Evolutionary conservation across 148 eudicot genomes (phyloP).

Genomic region (Bassia scoparia): DNA sequence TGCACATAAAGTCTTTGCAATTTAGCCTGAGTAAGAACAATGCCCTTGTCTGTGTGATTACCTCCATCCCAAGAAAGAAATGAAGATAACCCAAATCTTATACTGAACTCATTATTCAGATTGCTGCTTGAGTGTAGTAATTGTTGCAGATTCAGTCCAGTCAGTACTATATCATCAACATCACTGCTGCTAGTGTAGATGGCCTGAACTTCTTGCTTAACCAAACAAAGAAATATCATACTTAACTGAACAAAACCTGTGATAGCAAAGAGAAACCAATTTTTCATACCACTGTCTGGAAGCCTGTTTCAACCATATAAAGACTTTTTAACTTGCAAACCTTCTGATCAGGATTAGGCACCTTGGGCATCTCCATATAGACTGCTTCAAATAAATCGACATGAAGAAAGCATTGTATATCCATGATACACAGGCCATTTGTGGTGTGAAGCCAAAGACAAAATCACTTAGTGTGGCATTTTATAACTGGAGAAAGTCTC

Average conservation of each 20-base stretch:
- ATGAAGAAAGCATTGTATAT: not conserved
- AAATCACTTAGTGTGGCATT: not conserved
- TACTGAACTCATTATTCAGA: no score
- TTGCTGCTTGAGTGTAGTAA: not conserved
- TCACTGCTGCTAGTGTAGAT: not conserved
- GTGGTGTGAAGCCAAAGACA: not conserved
- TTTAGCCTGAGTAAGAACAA: no score
- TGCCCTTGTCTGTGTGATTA: no score
- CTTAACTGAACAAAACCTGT: not conserved
- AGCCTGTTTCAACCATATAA: not conserved
- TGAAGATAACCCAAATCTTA: no score
- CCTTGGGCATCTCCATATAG: no score
- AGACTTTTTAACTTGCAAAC: not conserved
- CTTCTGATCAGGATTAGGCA: not conserved
- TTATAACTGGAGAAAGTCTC: no score
- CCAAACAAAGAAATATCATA: not conserved
- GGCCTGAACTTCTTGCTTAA: not conserved
- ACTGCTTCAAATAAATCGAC: not conserved
- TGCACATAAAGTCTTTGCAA: no score
- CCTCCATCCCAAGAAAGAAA: no score
- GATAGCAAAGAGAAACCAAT: not conserved
- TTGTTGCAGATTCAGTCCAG: not conserved
- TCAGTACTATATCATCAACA: conserved; percentile 10
- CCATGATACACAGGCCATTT: not conserved
- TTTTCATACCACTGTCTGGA: not conserved